Conservation (phyloP, 805 yeast genomes). For the Metschnikowia kunwiensis region DNA sequence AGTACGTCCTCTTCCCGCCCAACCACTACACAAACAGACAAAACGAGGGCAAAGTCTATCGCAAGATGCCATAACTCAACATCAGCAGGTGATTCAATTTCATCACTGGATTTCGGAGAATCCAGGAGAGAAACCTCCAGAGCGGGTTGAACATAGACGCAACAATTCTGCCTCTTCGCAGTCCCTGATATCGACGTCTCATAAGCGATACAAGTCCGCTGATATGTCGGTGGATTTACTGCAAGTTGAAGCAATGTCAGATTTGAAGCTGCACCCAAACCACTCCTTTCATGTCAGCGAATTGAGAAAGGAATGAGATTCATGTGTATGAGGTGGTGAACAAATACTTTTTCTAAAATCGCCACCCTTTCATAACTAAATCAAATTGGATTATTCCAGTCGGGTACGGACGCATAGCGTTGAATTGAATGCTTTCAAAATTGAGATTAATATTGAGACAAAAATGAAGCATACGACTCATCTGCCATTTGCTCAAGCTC, state of each 20-base stretch:
- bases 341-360: too few species aligned
- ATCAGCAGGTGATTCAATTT: constrained; percentile 53
- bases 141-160: constrained; percentile 7
- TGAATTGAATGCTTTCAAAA: too few species aligned
- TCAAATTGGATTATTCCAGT: too few species aligned
- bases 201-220: constrained; percentile 36
- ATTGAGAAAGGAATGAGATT: too few species aligned
- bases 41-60: constrained; percentile 31
- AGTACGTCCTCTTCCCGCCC: constrained; percentile 42
- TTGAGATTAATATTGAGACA: neutral
- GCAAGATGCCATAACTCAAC: constrained; percentile 44
- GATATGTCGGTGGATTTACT: constrained; percentile 9
- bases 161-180: constrained; percentile 8
- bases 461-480: constrained; percentile 12
- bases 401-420: too few species aligned
- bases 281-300: too few species aligned
- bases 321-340: too few species aligned
- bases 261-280: too few species aligned
- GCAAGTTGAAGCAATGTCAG: neutral
- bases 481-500: constrained; percentile 21
- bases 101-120: constrained; percentile 56
- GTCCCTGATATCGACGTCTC: constrained; percentile 17
- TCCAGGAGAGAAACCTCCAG: constrained; percentile 16
- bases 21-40: constrained; percentile 35
- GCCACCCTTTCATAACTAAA: too few species aligned